phyloP scores from a whole-genome alignment of 495 filamentous ascomycete genomes.

The Xylaria flabelliformis region DNA sequence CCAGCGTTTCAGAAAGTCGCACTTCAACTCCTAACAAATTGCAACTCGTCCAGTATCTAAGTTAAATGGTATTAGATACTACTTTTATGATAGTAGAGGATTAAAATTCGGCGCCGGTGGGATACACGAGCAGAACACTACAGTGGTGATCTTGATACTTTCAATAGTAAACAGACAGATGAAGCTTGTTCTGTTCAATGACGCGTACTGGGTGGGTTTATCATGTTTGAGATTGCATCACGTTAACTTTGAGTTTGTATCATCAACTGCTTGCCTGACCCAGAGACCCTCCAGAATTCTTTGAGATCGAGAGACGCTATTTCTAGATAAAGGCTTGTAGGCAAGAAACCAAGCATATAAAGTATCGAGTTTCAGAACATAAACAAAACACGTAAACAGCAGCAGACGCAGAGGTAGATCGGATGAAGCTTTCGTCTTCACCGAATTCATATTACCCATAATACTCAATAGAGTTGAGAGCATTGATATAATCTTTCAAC shows the following conservation, averaged over 20 bases:
- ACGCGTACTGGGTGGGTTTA: not conserved
- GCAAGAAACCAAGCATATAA: not conserved
- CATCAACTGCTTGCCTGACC: not conserved
- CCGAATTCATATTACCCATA: not conserved
- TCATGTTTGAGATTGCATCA: not conserved
- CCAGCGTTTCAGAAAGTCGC: not conserved
- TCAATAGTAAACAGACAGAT: not conserved
- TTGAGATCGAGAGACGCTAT: not conserved
- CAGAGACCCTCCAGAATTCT: not conserved
- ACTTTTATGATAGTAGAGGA: not conserved
- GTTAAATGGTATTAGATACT: not conserved
- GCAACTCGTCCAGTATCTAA: constrained; percentile 5
- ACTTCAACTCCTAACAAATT: constrained; percentile 7
- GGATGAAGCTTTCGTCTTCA: not conserved
- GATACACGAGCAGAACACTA: not conserved
- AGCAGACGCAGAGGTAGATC: not conserved
- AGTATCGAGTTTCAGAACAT: not conserved
- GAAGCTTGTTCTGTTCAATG: not conserved
- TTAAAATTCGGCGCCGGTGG: not conserved
- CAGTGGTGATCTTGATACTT: not conserved
- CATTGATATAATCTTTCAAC: not conserved
- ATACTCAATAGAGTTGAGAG: not conserved
- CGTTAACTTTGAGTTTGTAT: not conserved
- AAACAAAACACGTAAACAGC: not conserved
- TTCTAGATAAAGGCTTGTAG: not conserved